These are phyloP conservation scores for Zygosaccharomyces gambellarensis DNA, from an alignment of 805 yeast species.

Conservation along the genomic window DNA sequence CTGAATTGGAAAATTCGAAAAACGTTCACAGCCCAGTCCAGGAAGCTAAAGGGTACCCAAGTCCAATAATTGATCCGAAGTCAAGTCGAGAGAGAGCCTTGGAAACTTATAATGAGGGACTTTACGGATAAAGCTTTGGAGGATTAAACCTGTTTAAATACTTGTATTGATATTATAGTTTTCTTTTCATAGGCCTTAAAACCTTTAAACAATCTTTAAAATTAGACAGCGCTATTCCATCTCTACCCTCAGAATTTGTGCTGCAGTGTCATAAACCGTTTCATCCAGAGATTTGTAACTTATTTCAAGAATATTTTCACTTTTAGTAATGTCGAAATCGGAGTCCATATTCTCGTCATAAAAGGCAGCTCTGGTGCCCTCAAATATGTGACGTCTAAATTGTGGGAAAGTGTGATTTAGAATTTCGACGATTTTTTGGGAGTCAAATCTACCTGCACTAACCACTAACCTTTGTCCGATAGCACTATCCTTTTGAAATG, in stretches of 20 bases:
- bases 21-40: constrained; percentile 29
- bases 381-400: constrained; percentile 42
- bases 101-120: constrained; percentile 31
- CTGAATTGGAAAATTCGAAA: constrained; percentile 37
- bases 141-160: not conserved
- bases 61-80: constrained; percentile 43
- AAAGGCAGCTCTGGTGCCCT: constrained; percentile 33
- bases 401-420: constrained; percentile 40
- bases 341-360: constrained; percentile 8
- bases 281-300: too few relatives aligned
- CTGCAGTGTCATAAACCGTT: not conserved
- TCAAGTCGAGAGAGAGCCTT: constrained; percentile 41
- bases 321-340: not conserved
- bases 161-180: not conserved
- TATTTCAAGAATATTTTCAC: too few relatives aligned
- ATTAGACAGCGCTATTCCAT: too few relatives aligned
- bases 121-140: not conserved
- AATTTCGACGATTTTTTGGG: constrained; percentile 17
- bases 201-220: not conserved
- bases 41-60: constrained; percentile 37
- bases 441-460: constrained; percentile 9
- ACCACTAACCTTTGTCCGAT: constrained; percentile 30
- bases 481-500: constrained; percentile 36
- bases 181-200: too few relatives aligned
- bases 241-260: not conserved